Conservation (phyloP, 2,329 filamentous ascomycete genomes). For the Phoma herbarum region DNA sequence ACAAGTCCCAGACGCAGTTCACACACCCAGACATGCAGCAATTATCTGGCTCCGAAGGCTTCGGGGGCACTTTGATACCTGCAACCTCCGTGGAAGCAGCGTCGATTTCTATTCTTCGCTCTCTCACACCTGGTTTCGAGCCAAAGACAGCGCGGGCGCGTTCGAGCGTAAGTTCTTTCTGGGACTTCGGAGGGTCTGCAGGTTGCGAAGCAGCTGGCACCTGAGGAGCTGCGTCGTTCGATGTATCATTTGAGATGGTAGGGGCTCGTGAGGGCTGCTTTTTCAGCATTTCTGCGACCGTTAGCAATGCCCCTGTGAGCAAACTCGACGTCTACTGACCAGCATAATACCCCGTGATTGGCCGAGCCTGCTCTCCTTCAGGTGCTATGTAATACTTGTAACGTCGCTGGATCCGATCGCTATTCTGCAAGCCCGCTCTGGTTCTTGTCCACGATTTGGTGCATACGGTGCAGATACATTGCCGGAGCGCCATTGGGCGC, state of each 20-base stretch:
- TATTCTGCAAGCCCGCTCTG: conserved; percentile 44
- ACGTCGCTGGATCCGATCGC: conserved; percentile 48
- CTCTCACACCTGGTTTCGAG: conserved; percentile 77
- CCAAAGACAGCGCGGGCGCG: conserved; percentile 81
- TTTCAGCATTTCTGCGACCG: conserved; percentile 50
- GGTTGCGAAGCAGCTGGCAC: conserved; percentile 37
- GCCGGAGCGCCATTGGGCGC: conserved; percentile 33
- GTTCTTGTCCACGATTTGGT: conserved; percentile 27
- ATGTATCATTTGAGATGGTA: conserved; percentile 42
- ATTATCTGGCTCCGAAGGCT: conserved; percentile 90
- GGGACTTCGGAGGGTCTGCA: conserved; percentile 55
- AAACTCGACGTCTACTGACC: conserved; percentile 27
- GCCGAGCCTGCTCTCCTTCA: conserved; percentile 50
- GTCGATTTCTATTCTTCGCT: conserved; percentile 69
- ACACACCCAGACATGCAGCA: conserved; percentile 99
- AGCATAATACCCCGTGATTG: conserved; percentile 51
- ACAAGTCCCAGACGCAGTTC: conserved; percentile 95
- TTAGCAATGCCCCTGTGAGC: conserved; percentile 13
- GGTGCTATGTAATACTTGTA: conserved; percentile 48
- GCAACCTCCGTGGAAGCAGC: conserved; percentile 72
- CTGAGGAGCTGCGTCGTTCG: conserved; percentile 42
- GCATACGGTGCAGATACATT: conserved; percentile 38
- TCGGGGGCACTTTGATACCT: conserved; percentile 82
- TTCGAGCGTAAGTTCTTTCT: conserved; percentile 63
- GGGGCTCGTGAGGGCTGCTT: conserved; percentile 40